Evolutionary conservation across 2,329 filamentous ascomycete species (phyloP).

Genomic region (Aureobasidium uvarum): DNA sequence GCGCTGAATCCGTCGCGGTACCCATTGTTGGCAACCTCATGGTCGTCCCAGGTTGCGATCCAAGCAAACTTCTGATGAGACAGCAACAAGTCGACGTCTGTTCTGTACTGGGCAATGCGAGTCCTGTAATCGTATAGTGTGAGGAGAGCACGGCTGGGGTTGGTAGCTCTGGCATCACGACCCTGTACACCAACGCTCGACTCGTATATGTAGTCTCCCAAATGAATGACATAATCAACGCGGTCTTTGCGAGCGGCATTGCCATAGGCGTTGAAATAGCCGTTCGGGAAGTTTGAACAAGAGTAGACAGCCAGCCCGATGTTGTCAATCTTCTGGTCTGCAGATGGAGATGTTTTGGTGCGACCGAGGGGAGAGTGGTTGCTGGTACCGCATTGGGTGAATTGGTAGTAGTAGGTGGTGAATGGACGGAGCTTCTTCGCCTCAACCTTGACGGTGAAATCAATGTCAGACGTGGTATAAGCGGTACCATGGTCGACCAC

Average conservation of each 20-base stretch:
- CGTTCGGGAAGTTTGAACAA: constrained; percentile 63
- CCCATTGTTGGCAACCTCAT: constrained; percentile 64
- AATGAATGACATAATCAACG: constrained; percentile 49
- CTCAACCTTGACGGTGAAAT: constrained; percentile 73
- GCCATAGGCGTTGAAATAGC: constrained; percentile 48
- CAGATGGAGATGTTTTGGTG: constrained; percentile 66
- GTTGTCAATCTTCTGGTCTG: constrained; percentile 56
- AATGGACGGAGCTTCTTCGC: constrained; percentile 61
- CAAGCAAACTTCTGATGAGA: constrained; percentile 59
- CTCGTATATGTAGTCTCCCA: constrained; percentile 64
- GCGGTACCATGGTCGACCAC: constrained; percentile 58
- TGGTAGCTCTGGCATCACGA: constrained; percentile 55
- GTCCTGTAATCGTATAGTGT: constrained; percentile 60
- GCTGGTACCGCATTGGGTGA: constrained; percentile 63
- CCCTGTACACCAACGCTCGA: constrained; percentile 45
- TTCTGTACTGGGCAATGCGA: constrained; percentile 58
- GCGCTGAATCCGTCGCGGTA: constrained; percentile 61
- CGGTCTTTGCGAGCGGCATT: constrained; percentile 45
- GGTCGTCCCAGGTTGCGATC: constrained; percentile 65
- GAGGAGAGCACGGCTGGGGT: constrained; percentile 53
- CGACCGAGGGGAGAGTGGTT: constrained; percentile 62
- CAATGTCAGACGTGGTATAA: constrained; percentile 70
- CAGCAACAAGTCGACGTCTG: constrained; percentile 57
- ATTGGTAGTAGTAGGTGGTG: constrained; percentile 68
- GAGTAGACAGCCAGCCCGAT: constrained; percentile 68